Percentiles rank a stretch among this genome's conserved stretches.
Evolutionary conservation across 2,329 filamentous ascomycete genomes (phyloP).

Genomic region (Phoma sp.): DNA sequence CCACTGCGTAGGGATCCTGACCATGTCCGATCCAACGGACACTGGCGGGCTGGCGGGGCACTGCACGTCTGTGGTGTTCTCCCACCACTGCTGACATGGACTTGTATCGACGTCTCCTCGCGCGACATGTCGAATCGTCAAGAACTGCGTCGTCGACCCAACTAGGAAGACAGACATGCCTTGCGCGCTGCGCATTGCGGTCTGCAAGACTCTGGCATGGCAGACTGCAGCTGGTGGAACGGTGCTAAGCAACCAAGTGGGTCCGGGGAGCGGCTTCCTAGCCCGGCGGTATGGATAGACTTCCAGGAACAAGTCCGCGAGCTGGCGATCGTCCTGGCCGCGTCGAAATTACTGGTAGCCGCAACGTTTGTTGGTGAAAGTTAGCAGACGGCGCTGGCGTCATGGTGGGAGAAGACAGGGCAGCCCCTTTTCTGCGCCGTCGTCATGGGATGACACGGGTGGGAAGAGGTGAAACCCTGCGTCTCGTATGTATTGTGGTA

Average conservation of each 20-base stretch:
- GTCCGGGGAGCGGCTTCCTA: slow-evolving; percentile 47
- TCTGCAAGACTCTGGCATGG: slow-evolving; percentile 11
- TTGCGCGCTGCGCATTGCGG: background rate
- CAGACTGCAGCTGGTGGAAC: slow-evolving; percentile 30
- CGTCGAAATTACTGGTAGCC: slow-evolving; percentile 37
- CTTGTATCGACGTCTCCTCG: background rate
- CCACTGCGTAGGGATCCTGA: slow-evolving; percentile 19
- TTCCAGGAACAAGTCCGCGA: slow-evolving; percentile 44
- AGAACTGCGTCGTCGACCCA: background rate
- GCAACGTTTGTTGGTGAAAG: slow-evolving; percentile 28
- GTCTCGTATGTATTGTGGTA: slow-evolving; percentile 5
- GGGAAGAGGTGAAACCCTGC: slow-evolving; percentile 17
- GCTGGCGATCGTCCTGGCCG: slow-evolving; percentile 38
- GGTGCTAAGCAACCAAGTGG: slow-evolving; percentile 31
- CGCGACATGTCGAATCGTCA: background rate
- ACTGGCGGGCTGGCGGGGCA: slow-evolving; percentile 9
- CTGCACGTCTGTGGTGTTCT: slow-evolving; percentile 8
- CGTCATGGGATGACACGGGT: slow-evolving; percentile 35
- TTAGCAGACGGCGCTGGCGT: slow-evolving; percentile 28
- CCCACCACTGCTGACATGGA: background rate
- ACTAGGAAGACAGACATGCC: background rate
- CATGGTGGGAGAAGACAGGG: slow-evolving; percentile 25
- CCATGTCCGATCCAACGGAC: slow-evolving; percentile 24
- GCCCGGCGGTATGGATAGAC: slow-evolving; percentile 42
- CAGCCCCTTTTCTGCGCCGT: slow-evolving; percentile 32